These are phyloP conservation scores for Colletotrichum navitas DNA, from an alignment of 2,329 filamentous ascomycete species.

Conservation along the genomic window DNA sequence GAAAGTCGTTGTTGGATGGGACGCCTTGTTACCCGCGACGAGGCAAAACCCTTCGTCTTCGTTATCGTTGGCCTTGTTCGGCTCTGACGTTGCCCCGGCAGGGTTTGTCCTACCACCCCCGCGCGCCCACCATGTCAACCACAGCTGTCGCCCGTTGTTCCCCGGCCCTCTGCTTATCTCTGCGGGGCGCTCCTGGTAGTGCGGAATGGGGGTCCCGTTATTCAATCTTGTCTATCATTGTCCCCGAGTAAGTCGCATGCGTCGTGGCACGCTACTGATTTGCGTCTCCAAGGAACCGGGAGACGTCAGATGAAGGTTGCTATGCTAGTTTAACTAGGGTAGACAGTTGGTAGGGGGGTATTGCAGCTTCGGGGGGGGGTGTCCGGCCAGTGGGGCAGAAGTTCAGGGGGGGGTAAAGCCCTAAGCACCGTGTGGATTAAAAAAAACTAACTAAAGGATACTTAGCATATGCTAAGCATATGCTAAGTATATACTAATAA, in stretches of 20 bases:
- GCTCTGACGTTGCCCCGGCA: slow-evolving; percentile 27
- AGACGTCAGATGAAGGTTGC: slow-evolving; percentile 41
- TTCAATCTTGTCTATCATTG: slow-evolving; percentile 35
- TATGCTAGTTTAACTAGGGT: neutral
- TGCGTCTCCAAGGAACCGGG: slow-evolving; percentile 27
- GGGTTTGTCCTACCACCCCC: slow-evolving; percentile 17
- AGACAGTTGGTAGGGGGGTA: too few species aligned
- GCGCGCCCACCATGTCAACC: slow-evolving; percentile 30
- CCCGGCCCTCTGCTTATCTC: slow-evolving; percentile 39
- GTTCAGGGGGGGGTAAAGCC: too few species aligned
- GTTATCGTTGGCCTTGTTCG: slow-evolving; percentile 39
- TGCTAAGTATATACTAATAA: too few species aligned
- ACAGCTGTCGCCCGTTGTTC: slow-evolving; percentile 27
- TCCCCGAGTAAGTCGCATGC: slow-evolving; percentile 37
- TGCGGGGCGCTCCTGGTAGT: slow-evolving; percentile 21
- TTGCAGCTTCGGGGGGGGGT: too few species aligned
- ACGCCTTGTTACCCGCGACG: neutral
- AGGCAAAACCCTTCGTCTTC: neutral
- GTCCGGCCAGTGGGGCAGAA: too few species aligned
- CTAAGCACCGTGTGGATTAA: too few species aligned
- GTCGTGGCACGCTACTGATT: neutral
- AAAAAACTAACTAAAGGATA: too few species aligned
- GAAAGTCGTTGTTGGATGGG: slow-evolving; percentile 3
- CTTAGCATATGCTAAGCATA: too few species aligned
- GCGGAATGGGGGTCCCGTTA: neutral